Evolutionary conservation across 2,329 filamentous ascomycete species (phyloP).

Genomic region (Ascochyta pisi): DNA sequence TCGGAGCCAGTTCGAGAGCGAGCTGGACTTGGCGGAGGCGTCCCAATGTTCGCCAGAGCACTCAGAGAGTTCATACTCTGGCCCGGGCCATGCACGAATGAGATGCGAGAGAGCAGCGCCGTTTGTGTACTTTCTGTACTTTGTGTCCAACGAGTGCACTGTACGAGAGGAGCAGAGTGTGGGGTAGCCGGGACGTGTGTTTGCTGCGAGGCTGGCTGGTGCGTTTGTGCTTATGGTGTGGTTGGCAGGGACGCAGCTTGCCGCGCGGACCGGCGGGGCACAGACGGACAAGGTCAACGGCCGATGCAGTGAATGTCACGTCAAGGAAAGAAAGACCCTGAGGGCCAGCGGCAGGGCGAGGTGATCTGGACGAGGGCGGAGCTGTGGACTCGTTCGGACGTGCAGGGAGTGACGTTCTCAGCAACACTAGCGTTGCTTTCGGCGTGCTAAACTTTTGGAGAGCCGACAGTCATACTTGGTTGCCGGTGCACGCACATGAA

Average conservation of each 20-base stretch:
- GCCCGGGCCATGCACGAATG: constrained; percentile 53
- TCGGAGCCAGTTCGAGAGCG: constrained; percentile 63
- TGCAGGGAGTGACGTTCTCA: constrained; percentile 15
- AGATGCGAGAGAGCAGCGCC: neutral
- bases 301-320: constrained; percentile 5
- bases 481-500: neutral
- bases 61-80: constrained; percentile 95
- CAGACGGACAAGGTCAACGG: neutral
- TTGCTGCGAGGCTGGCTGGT: constrained; percentile 13
- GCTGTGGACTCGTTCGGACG: constrained; percentile 13
- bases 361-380: constrained; percentile 15
- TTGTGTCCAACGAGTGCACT: neutral
- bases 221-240: constrained; percentile 11
- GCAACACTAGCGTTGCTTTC: constrained; percentile 3
- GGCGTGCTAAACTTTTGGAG: neutral
- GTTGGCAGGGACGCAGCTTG: constrained; percentile 14
- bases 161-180: constrained; percentile 1
- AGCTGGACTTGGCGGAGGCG: constrained; percentile 57
- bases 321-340: constrained; percentile 14
- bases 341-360: constrained; percentile 21
- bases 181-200: constrained; percentile 13
- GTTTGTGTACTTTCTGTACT: neutral
- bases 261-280: constrained; percentile 7
- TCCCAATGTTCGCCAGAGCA: constrained; percentile 80
- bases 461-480: constrained; percentile 1